These are phyloP conservation scores for Ceratobasidium sp. DNA, from an alignment of 1,284 basidiomycete genomes.

Conservation along the genomic window DNA sequence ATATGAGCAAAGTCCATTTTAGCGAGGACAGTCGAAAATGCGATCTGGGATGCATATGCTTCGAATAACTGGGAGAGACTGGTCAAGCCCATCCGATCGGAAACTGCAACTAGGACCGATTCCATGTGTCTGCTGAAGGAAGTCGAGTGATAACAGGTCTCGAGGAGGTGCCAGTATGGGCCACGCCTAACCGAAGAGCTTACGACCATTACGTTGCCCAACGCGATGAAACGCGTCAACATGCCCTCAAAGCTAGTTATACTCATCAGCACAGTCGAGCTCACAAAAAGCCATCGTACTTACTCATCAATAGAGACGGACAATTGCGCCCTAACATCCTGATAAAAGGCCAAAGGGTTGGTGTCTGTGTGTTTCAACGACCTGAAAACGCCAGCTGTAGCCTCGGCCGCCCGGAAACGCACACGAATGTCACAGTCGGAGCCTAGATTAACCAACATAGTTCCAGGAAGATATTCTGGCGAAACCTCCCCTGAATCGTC, in stretches of 20 bases:
- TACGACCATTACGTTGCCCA: conserved; percentile 87
- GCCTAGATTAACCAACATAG: conserved; percentile 67
- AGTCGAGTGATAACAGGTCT: conserved; percentile 65
- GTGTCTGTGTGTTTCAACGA: conserved; percentile 36
- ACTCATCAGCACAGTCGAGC: conserved; percentile 16
- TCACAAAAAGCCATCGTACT: neutral
- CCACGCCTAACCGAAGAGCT: conserved; percentile 86
- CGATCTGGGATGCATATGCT: conserved; percentile 83
- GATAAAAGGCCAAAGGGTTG: conserved; percentile 40
- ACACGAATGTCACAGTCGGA: conserved; percentile 87
- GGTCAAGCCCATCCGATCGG: conserved; percentile 76
- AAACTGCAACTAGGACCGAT: conserved; percentile 72
- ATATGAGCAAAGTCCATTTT: conserved; percentile 72
- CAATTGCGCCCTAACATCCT: conserved; percentile 37
- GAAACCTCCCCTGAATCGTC: conserved; percentile 52
- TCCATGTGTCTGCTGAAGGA: conserved; percentile 73
- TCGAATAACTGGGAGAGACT: conserved; percentile 78
- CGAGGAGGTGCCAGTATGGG: conserved; percentile 89
- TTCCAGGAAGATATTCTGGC: conserved; percentile 61
- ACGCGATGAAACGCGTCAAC: conserved; percentile 80
- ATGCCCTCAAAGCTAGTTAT: conserved; percentile 76
- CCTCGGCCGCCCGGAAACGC: conserved; percentile 79
- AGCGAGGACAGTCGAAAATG: conserved; percentile 69
- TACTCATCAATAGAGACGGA: conserved; percentile 36
- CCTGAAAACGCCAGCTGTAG: conserved; percentile 72